Evolutionary conservation across 371 early-diverging fungal species (phyloP), one percentile per base, ranked within the genome.

Genomic region (Mortierella sp.): DNA sequence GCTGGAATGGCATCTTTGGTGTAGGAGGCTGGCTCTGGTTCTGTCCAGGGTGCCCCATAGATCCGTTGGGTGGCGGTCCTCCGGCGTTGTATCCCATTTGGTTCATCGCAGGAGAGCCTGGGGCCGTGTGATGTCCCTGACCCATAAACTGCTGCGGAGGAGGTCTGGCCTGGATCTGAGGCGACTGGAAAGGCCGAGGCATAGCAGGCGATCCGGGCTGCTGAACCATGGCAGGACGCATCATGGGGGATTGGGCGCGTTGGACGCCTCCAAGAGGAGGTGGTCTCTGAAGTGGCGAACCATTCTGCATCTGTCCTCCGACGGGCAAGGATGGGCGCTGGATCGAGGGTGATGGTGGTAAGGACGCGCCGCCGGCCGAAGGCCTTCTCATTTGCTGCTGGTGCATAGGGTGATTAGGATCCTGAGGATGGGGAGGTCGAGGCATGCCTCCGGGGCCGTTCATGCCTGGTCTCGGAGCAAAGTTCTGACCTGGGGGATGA

Each of bases 201-300:
- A 79, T 78, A 26, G 67, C 79, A 3, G 84, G 84, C 4, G 84
- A 83, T 50, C 84, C 84, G 5, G 84, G 79, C 55, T 72, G 79
- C 55, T 72, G 76, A 29, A 72, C 64, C 58, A 78, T 81, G 22
- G 74, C 24, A 22, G 82, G 84, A 22, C 84, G 79, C 73, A 79
- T 78, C 84, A 79, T 78, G 8, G 79, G 79, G 22, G 84, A 83
- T 2, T 76, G 64, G 14, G 76, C 71, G 50, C 75, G 78, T 64
- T 82, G 82, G 31, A 69, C 71, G 9, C 75, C 79, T 10, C 71
- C 72, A 29, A 76, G 58, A 14, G 83, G 73, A 10, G 83, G 84
- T 24, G 76, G 79, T 9, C 79, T 48, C 55, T 45, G 68, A 13
- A 37, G 68, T 45, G 61, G 61, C 22, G 61, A 58, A 22, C 61